A percentile compares a stretch with the other conserved stretches of the same genome.
phyloP scores from a whole-genome alignment of 1,139 yeast genomes.

The Hemisphaericaspora subhashii region DNA sequence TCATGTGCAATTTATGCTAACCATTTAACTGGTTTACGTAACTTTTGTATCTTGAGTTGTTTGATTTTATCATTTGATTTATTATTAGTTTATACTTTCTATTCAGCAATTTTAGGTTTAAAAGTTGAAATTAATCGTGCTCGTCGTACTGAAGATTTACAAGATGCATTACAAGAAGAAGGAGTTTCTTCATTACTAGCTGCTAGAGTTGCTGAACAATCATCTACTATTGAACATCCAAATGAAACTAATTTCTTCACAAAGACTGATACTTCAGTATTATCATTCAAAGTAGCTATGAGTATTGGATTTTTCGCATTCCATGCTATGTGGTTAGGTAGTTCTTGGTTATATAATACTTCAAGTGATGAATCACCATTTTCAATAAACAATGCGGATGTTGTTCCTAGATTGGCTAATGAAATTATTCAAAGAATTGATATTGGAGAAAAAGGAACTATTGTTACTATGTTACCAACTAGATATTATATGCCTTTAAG shows the following conservation, averaged over 20 bases:
- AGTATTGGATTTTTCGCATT: slow-evolving; percentile 67
- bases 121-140: slow-evolving; percentile 90
- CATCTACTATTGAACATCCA: slow-evolving; percentile 52
- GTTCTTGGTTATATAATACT: slow-evolving; percentile 65
- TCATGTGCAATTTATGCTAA: slow-evolving; percentile 70
- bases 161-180: slow-evolving; percentile 88
- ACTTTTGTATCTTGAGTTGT: slow-evolving; percentile 79
- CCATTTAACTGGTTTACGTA: slow-evolving; percentile 72
- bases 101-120: slow-evolving; percentile 79
- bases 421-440: slow-evolving; percentile 43
- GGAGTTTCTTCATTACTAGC: slow-evolving; percentile 79
- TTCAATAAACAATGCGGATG: slow-evolving; percentile 28
- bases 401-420: slow-evolving; percentile 35
- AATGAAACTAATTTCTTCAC: slow-evolving; percentile 29
- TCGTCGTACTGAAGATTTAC: slow-evolving; percentile 78
- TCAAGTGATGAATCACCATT: slow-evolving; percentile 16
- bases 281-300: slow-evolving; percentile 65
- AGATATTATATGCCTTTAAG: slow-evolving; percentile 71
- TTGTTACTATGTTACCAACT: slow-evolving; percentile 69
- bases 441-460: slow-evolving; percentile 48
- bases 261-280: slow-evolving; percentile 40
- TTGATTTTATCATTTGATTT: slow-evolving; percentile 74
- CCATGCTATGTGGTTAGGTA: slow-evolving; percentile 74
- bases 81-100: slow-evolving; percentile 77
- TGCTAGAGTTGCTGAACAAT: slow-evolving; percentile 54